Conservation (phyloP, 305 asterid species). For the Ajuga reptans region DNA sequence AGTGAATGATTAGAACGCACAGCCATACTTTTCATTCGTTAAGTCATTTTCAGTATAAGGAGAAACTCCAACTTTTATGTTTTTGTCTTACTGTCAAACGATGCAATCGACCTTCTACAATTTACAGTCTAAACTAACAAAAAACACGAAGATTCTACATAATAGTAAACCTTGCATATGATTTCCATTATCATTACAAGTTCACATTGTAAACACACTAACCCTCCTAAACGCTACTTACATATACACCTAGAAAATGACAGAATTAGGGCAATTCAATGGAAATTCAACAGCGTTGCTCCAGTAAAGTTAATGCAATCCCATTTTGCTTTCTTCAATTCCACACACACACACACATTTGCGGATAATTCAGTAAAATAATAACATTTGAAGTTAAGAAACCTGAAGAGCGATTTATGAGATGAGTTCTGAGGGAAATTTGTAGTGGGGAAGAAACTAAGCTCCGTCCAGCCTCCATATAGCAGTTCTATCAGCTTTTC, state of each 20-base stretch:
- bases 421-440: conserved; percentile 44
- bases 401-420: conserved; percentile 49
- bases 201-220: background rate
- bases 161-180: background rate
- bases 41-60: background rate
- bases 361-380: background rate
- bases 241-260: background rate
- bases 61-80: background rate
- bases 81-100: background rate
- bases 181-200: background rate
- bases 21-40: background rate
- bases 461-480: conserved; percentile 69
- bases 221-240: background rate
- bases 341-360: background rate
- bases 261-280: background rate
- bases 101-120: background rate
- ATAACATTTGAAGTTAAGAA: background rate
- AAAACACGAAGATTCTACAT: background rate
- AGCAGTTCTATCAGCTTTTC: background rate
- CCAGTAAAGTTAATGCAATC: background rate
- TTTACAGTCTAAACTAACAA: background rate
- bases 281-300: background rate
- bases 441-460: conserved; percentile 60
- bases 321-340: background rate
- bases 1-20: background rate